A percentile compares a stretch with the other conserved stretches of the same genome.
Conservation (phyloP, 192 early-diverging fungal genomes). For the Linnemannia elongata region DNA sequence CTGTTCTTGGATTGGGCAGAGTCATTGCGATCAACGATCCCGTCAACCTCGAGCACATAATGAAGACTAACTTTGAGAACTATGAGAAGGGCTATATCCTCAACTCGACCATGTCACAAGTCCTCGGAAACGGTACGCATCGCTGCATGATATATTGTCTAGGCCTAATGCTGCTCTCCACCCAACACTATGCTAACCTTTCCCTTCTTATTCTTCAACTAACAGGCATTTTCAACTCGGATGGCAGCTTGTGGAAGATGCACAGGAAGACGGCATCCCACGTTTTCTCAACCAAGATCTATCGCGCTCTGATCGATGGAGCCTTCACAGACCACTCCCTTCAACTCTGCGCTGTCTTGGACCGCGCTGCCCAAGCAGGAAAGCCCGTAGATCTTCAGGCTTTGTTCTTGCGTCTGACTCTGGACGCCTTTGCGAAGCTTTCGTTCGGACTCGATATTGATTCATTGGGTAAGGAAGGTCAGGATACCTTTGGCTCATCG, state of each 20-base stretch:
- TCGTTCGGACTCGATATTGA: constrained; percentile 66
- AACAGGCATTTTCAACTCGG: constrained; percentile 54
- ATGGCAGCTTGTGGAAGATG: constrained; percentile 51
- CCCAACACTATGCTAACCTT: not conserved
- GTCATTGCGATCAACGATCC: constrained; percentile 52
- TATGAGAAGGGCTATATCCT: constrained; percentile 45
- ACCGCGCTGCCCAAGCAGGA: constrained; percentile 28
- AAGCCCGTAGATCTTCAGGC: constrained; percentile 59
- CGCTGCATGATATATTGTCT: not conserved
- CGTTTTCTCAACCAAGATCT: constrained; percentile 55
- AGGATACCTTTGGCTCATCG: constrained; percentile 62
- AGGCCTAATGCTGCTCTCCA: not conserved
- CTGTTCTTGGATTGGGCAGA: constrained; percentile 44
- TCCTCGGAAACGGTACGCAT: constrained; percentile 54
- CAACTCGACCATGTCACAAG: constrained; percentile 29
- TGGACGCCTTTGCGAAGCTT: constrained; percentile 59
- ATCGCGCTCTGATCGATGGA: constrained; percentile 42
- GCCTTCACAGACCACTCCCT: constrained; percentile 33
- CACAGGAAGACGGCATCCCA: constrained; percentile 51
- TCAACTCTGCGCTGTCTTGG: constrained; percentile 36
- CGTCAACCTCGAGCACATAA: constrained; percentile 43
- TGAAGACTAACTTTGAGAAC: constrained; percentile 60
- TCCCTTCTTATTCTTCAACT: not conserved
- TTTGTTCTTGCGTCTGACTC: constrained; percentile 59
- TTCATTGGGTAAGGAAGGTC: constrained; percentile 50